Conservation (phyloP, 192 early-diverging fungal species). For the Glomus cerebriforme region DNA sequence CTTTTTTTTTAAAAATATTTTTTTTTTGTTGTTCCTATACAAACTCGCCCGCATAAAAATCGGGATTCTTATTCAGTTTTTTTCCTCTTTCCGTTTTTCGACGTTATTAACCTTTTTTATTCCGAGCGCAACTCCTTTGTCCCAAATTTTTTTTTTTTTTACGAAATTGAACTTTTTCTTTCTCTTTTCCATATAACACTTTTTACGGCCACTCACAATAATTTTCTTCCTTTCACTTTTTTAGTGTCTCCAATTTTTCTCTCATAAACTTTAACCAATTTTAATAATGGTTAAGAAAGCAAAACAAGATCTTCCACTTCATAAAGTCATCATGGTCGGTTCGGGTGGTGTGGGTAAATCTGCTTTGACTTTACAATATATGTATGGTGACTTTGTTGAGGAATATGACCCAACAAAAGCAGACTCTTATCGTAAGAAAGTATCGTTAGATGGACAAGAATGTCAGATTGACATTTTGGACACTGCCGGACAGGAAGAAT, state of each 20-base stretch:
- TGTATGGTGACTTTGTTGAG: constrained; percentile 94
- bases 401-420: constrained; percentile 95
- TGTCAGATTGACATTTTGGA: constrained; percentile 90
- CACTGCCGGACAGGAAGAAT: constrained; percentile 90
- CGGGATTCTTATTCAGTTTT: not conserved
- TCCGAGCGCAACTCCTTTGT: not conserved
- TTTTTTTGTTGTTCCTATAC: not conserved
- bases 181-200: not conserved
- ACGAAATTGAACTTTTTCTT: not conserved
- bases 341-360: constrained; percentile 90
- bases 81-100: not conserved
- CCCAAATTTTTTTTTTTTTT: too few relatives aligned
- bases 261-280: not conserved
- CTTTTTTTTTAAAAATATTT: not conserved
- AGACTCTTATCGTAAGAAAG: constrained; percentile 88
- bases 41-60: not conserved
- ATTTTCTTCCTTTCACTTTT: not conserved
- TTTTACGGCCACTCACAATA: not conserved
- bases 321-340: constrained; percentile 93
- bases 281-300: constrained; percentile 68
- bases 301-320: constrained; percentile 70
- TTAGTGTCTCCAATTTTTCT: not conserved
- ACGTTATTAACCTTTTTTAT: not conserved
- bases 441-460: constrained; percentile 68
- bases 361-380: constrained; percentile 84